Conservation (phyloP, 2,329 filamentous ascomycete species). For the Monosporascus sp. region DNA sequence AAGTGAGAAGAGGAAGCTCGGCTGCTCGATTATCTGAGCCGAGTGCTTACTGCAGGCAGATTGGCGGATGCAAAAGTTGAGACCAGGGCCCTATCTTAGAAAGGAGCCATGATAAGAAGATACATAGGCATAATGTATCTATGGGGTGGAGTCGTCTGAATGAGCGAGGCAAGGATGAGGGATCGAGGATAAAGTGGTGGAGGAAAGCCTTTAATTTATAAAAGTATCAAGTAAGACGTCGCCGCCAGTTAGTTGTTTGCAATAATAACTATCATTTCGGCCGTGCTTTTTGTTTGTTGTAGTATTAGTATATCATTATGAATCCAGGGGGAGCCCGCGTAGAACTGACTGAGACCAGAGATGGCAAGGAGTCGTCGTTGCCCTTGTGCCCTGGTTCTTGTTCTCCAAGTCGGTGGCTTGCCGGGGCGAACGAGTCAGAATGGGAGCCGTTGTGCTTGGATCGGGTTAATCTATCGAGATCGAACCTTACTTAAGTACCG, state of each 20-base stretch:
- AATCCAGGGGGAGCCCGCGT: too few relatives aligned
- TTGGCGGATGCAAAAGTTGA: too few relatives aligned
- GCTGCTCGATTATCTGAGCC: conserved; percentile 9
- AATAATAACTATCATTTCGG: not conserved
- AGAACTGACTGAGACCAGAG: too few relatives aligned
- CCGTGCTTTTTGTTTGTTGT: not conserved
- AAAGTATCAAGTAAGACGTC: not conserved
- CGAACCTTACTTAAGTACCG: not conserved
- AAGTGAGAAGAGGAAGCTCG: too few relatives aligned
- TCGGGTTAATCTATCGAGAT: not conserved
- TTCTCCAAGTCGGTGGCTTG: not conserved
- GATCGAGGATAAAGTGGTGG: conserved; percentile 8
- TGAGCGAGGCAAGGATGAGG: conserved; percentile 7
- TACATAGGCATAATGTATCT: too few relatives aligned
- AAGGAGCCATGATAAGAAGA: too few relatives aligned
- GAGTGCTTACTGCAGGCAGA: not conserved
- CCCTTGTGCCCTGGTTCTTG: not conserved
- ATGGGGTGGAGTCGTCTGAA: too few relatives aligned
- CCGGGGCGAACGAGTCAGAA: not conserved
- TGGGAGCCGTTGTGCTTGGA: not conserved
- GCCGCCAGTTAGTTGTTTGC: not conserved
- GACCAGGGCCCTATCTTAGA: too few relatives aligned
- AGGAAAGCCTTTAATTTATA: conserved; percentile 3
- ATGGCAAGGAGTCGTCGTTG: not conserved
- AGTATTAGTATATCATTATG: not conserved